These are phyloP conservation scores for Lolium perenne DNA, from an alignment of 176 grass and related monocot genomes.

Conservation along the genomic window DNA sequence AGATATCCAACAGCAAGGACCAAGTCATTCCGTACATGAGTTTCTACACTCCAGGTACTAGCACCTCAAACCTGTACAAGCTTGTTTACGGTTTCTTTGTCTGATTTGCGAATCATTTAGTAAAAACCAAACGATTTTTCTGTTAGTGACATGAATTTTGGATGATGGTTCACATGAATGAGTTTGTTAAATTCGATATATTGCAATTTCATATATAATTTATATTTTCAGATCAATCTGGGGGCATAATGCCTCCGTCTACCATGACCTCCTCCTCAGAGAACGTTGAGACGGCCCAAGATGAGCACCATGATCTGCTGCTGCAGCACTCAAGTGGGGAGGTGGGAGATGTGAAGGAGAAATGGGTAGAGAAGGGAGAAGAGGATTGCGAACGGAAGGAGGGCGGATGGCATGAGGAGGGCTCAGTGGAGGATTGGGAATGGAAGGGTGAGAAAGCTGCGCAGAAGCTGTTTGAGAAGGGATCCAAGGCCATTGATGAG, in stretches of 20 bases:
- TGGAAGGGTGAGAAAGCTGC: neutral
- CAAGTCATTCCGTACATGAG: neutral
- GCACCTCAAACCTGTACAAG: neutral
- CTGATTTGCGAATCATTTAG: neutral
- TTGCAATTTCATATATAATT: neutral
- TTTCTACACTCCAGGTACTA: conserved; percentile 29
- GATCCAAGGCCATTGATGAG: neutral
- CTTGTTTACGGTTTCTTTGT: neutral
- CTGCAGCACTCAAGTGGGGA: neutral
- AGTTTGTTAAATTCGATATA: conserved; percentile 1
- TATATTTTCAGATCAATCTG: neutral
- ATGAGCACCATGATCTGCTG: neutral
- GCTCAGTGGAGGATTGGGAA: neutral
- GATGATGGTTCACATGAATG: neutral
- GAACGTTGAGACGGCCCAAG: neutral
- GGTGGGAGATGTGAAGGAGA: conserved; percentile 13
- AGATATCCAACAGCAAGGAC: neutral
- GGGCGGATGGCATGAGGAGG: neutral
- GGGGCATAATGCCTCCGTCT: neutral
- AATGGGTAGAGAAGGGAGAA: neutral
- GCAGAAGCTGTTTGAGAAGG: neutral
- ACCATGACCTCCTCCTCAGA: neutral
- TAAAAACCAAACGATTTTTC: neutral
- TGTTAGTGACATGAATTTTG: neutral
- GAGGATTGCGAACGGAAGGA: neutral